Evolutionary conservation across 306 rosid genomes (phyloP), one percentile per base, ranked within the genome.

Genomic region (Inga leiocalycina): DNA sequence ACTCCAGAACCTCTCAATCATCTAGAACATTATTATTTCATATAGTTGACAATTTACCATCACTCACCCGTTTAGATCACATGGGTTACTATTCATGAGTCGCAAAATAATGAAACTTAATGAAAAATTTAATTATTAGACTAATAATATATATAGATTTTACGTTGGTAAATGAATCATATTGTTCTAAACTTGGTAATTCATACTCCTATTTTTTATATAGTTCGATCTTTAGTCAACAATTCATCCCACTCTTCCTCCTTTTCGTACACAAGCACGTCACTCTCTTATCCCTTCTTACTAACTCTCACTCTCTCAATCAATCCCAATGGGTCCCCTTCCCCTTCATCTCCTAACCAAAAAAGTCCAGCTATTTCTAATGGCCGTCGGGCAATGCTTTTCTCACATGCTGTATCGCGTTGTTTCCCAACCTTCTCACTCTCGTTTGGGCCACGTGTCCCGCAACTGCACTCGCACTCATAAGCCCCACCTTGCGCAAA

Each of bases 241-340:
- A 57, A 17, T 65, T 65, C 70, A 64, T 61, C 70, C 35, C 72
- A 3, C 24, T 24, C 61, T 30, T 52, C 20, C 61, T 14, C 4
- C 27, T 12, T 48, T n/a, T 30, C 77, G 57, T 24, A 72, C 76
- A 71, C 32, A 45, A 8, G 24, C 72, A 35, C 75, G 19, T 76
- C 84, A 13, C 81, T 68, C 83, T 73, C 87, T 80, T 86, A 83
- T 86, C 89, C 8, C 80, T 54, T 76, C 51, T 16, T 22, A 30
- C 52, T 20, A 32, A 13, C 79, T 17, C 77, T 15, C 65, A 56
- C 81, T 24, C 82, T 10, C 49, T 35, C 77, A 77, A 51, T 85
- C 80, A 80, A 85, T 70, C 61, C 79, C 22, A 17, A 9, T 41
- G 80, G 88, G 27, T 61, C 82, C 85, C 80, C 9, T 43, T 11